Conservation (phyloP, 129 eudicot species). For the Dittrichia graveolens region DNA sequence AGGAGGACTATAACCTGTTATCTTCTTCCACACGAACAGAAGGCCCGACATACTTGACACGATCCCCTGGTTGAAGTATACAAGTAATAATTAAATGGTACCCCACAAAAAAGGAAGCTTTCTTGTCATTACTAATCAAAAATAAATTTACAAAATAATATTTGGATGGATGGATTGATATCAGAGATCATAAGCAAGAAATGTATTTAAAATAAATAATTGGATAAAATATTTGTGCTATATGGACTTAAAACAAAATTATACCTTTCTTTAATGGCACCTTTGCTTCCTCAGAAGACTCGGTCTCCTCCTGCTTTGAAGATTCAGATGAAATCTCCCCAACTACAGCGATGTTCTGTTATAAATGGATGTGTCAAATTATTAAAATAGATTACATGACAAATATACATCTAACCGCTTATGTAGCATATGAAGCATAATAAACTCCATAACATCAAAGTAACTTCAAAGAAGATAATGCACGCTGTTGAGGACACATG, state of each 20-base stretch:
- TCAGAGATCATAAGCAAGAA: conserved; percentile 13
- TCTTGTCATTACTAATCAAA: not conserved
- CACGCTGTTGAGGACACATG: no score
- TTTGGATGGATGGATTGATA: not conserved
- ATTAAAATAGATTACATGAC: not conserved
- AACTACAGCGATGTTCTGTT: conserved; percentile 76
- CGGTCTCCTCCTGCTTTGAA: conserved; percentile 49
- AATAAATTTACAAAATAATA: not conserved
- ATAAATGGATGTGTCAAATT: conserved; percentile 19
- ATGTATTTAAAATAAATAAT: not conserved
- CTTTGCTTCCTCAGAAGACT: conserved; percentile 49
- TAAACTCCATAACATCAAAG: not conserved
- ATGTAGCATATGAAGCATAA: not conserved
- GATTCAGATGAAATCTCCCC: conserved; percentile 66
- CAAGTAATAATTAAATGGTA: conserved; percentile 14
- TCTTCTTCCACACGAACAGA: conserved; percentile 52
- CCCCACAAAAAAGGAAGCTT: not conserved
- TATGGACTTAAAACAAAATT: not conserved
- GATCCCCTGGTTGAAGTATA: conserved; percentile 66
- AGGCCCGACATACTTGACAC: conserved; percentile 82
- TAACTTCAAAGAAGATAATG: no score
- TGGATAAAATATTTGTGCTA: conserved; percentile 6
- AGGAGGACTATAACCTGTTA: conserved; percentile 56
- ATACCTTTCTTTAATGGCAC: conserved; percentile 76
- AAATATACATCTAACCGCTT: not conserved